Percentiles rank a stretch among this genome's conserved stretches.
Evolutionary conservation across 345 rosid genomes (phyloP).

Genomic region (Camelina neglecta): DNA sequence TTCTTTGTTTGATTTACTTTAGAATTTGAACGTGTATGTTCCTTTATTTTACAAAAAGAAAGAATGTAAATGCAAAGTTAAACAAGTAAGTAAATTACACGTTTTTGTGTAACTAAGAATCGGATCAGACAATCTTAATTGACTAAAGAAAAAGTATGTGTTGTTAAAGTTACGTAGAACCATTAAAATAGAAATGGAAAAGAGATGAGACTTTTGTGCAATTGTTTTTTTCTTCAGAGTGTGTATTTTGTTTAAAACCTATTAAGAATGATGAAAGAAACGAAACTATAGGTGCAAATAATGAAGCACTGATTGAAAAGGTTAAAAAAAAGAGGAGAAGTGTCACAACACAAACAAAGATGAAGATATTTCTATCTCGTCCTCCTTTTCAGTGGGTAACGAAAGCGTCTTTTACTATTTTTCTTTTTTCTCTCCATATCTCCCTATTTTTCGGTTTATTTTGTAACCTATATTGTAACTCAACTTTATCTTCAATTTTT

Average conservation of each 20-base stretch:
- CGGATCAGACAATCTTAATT: no score
- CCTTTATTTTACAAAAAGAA: neutral
- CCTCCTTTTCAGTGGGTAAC: slow-evolving; percentile 35
- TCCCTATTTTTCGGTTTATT: slow-evolving; percentile 40
- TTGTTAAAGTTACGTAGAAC: no score
- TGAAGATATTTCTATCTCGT: slow-evolving; percentile 17
- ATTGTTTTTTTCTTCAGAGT: neutral
- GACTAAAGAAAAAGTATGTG: no score
- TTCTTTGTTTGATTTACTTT: neutral
- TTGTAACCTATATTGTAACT: slow-evolving; percentile 31
- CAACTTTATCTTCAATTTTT: neutral
- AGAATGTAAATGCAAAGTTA: neutral
- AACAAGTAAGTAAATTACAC: neutral
- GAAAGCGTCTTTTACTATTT: slow-evolving; percentile 17
- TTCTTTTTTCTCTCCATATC: neutral
- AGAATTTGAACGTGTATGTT: neutral
- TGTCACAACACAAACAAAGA: slow-evolving; percentile 33
- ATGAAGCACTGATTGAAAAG: slow-evolving; percentile 38
- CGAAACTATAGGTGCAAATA: slow-evolving; percentile 23
- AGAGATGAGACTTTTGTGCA: slow-evolving; percentile 16
- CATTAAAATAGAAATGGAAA: neutral
- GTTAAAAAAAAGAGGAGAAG: slow-evolving; percentile 14
- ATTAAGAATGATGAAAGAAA: neutral
- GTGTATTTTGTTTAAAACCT: neutral
- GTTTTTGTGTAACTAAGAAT: neutral